Percentiles rank a stretch among this genome's conserved stretches.
These are phyloP conservation scores for Sphagnum fallax DNA, from an alignment of 228 moss, liverwort and hornwort genomes.

Conservation along the genomic window DNA sequence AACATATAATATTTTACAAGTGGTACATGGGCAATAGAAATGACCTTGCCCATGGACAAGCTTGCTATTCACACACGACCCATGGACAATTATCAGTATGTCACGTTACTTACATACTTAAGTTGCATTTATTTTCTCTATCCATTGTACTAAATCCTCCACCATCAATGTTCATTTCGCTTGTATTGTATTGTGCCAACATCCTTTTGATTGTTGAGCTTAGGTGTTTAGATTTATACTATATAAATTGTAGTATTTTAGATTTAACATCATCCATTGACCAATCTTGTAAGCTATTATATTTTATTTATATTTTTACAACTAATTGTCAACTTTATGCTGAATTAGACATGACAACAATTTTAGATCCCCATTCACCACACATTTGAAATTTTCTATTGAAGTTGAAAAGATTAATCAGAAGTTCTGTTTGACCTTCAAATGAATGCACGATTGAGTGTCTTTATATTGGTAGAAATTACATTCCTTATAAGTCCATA, in stretches of 20 bases:
- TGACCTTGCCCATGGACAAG: conserved; percentile 82
- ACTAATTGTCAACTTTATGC: too few species aligned
- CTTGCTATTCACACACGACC: conserved; percentile 39
- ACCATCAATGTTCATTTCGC: neutral
- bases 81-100: conserved; percentile 70
- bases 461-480: too few species aligned
- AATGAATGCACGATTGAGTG: too few species aligned
- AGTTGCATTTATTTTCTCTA: neutral
- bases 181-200: conserved; percentile 8
- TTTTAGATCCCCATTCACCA: too few species aligned
- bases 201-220: neutral
- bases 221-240: neutral
- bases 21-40: conserved; percentile 58
- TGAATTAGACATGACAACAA: too few species aligned
- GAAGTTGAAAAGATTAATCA: too few species aligned
- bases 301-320: too few species aligned
- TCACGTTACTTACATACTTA: neutral
- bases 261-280: too few species aligned
- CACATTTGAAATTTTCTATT: too few species aligned
- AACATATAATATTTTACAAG: neutral
- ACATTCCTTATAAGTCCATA: too few species aligned
- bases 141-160: neutral
- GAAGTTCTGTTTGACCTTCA: too few species aligned
- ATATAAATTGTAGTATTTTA: neutral
- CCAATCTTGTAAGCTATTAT: too few species aligned